These are phyloP conservation scores for Daedalea quercina DNA, from an alignment of 768 basidiomycete species.

Conservation along the genomic window DNA sequence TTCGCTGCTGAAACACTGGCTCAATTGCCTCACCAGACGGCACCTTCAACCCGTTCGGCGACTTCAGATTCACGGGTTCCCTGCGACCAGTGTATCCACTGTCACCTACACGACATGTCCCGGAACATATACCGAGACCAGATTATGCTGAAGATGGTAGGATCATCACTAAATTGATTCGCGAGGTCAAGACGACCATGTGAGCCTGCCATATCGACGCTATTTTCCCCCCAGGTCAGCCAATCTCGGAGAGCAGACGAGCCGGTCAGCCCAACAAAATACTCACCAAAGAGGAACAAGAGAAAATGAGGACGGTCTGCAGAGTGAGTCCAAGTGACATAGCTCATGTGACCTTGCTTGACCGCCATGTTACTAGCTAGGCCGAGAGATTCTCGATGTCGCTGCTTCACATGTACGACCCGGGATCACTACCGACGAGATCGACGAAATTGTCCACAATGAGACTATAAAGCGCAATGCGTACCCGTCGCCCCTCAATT, in stretches of 20 bases:
- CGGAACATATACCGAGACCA: conserved; percentile 77
- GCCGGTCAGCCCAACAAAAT: conserved; percentile 59
- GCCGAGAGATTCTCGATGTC: conserved; percentile 88
- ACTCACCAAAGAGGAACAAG: conserved; percentile 68
- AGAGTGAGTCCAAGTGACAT: conserved; percentile 43
- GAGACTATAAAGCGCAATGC: conserved; percentile 85
- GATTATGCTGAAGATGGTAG: conserved; percentile 81
- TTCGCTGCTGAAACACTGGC: background rate
- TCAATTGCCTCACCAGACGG: conserved; percentile 43
- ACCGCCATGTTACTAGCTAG: conserved; percentile 45
- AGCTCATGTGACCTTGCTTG: background rate
- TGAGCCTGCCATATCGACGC: conserved; percentile 16
- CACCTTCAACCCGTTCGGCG: conserved; percentile 74
- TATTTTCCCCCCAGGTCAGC: conserved; percentile 41
- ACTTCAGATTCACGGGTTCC: conserved; percentile 71
- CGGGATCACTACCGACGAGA: conserved; percentile 94
- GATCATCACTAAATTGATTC: conserved; percentile 22
- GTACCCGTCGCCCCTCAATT: conserved; percentile 93
- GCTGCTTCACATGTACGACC: conserved; percentile 81
- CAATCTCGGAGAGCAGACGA: conserved; percentile 48
- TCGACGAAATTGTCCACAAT: conserved; percentile 91
- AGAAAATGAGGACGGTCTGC: conserved; percentile 85
- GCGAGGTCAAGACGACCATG: conserved; percentile 27
- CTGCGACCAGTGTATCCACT: conserved; percentile 86
- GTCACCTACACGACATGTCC: conserved; percentile 68